Base-by-base conservation (phyloP, 2,329 filamentous ascomycete genomes). In the Cercospora citrullina region DNA sequence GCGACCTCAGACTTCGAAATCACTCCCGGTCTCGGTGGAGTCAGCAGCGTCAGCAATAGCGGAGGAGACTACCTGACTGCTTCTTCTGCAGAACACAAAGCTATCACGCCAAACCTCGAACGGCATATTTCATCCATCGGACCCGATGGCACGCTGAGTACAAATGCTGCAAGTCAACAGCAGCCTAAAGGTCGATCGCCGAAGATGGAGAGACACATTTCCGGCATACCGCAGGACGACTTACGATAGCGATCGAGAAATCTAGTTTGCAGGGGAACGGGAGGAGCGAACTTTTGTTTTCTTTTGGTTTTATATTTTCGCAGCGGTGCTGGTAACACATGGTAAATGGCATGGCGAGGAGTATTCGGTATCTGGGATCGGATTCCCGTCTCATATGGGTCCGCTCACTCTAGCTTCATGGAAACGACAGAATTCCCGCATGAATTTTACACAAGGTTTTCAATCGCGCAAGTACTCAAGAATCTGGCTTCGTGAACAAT, bases 151-250 rank as follows among this genome's bases (percentile, higher is more conserved):
- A 60, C 62, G 28, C 51, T 67, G 4, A 53, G 64, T 31, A 4
- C 55, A 6, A 59, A 18, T n/a, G 7, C 36, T 42, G 36, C 55
- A 16, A 23, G 30, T 30, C 26, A 33, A 8, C 48, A 63, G 28
- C 26, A 33, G 2, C 42, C 59, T 2, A 36, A 36, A 28, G 39
- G 42, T 5, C 33, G 18, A 21, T 63, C 67, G 21, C 63, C 67
- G 23, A 66, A 63, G 36, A 36, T 71, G 55, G 67, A 69, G 36
- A 48, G 69, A 10, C 65, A 68, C n/a, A 71, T 71, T 30, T 69
- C 67, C 14, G 64, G 62, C 21, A 68, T 71, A n/a, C 69, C 67
- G 18, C 51, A 57, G n/a, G 60, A 71, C 18, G 69, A 69, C n/a
- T 39, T 69, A 69, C 30, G 69, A 71, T 30, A 71, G 69, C 31